Conservation (phyloP, 495 filamentous ascomycete species). For the Rhypophila decipiens region DNA sequence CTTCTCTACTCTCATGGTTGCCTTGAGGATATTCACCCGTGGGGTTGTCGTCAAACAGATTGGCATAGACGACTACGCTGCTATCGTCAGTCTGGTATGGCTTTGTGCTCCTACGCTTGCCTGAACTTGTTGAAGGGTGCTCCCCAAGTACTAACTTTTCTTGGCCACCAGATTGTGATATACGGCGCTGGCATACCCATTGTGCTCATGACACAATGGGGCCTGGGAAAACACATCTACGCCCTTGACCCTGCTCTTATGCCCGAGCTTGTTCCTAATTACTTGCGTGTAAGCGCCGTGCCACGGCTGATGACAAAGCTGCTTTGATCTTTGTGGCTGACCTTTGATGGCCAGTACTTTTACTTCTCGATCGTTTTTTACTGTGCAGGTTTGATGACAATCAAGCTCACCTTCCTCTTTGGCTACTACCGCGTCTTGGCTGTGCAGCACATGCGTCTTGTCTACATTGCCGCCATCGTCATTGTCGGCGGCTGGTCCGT, state of each 20-base stretch:
- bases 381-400: constrained; percentile 17
- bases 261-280: constrained; percentile 4
- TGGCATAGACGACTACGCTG: constrained; percentile 21
- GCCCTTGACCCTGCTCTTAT: constrained; percentile 12
- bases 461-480: constrained; percentile 20
- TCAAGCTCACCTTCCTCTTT: constrained; percentile 28
- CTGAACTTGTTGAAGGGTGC: background rate
- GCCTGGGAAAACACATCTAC: constrained; percentile 18
- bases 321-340: background rate
- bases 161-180: constrained; percentile 2
- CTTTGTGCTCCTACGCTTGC: background rate
- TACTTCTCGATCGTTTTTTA: constrained; percentile 31
- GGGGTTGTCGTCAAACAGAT: constrained; percentile 15
- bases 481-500: constrained; percentile 24
- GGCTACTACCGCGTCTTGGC: constrained; percentile 32
- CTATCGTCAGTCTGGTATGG: constrained; percentile 14
- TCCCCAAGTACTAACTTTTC: too few relatives aligned
- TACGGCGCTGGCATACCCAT: constrained; percentile 16
- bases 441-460: constrained; percentile 16
- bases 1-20: constrained; percentile 17
- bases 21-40: constrained; percentile 18
- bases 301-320: background rate
- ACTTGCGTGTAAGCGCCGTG: constrained; percentile 11
- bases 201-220: constrained; percentile 19
- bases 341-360: constrained; percentile 12